These are phyloP conservation scores for Candida hispaniensis DNA, from an alignment of 805 yeast genomes.

Conservation along the genomic window DNA sequence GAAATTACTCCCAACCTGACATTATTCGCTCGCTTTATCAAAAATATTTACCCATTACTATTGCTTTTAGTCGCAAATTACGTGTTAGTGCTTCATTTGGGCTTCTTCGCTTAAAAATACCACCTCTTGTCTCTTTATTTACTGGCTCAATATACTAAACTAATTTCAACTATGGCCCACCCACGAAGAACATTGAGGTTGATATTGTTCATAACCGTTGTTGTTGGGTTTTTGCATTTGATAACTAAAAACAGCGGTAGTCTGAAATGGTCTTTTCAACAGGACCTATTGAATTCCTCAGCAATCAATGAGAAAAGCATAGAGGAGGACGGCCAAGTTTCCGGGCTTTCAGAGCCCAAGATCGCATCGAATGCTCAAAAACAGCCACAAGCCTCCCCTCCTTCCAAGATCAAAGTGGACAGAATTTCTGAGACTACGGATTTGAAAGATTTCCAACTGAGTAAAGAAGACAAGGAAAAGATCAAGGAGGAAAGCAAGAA, in stretches of 20 bases:
- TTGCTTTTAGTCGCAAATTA: no score
- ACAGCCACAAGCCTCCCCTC: neutral
- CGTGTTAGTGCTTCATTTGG: no score
- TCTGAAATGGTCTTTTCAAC: neutral
- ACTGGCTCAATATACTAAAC: no score
- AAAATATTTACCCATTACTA: no score
- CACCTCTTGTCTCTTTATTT: no score
- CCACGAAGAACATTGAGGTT: conserved; percentile 11
- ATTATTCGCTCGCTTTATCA: no score
- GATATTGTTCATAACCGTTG: conserved; percentile 6
- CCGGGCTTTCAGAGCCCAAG: neutral
- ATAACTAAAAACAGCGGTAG: neutral
- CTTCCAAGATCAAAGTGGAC: conserved; percentile 1
- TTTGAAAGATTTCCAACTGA: conserved; percentile 1
- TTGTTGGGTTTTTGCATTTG: conserved; percentile 13
- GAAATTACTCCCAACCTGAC: no score
- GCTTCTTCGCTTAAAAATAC: no score
- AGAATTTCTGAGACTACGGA: conserved; percentile 1
- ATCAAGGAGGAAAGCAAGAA: conserved; percentile 2
- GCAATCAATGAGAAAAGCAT: neutral
- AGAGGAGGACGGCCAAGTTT: neutral
- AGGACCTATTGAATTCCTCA: no score
- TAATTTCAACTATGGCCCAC: conserved; percentile 9
- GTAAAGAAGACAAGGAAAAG: conserved; percentile 1
- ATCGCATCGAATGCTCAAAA: neutral